A percentile compares a stretch with the other conserved stretches of the same genome.
phyloP scores from a whole-genome alignment of 768 basidiomycete genomes.

The Tricholomella constricta region DNA sequence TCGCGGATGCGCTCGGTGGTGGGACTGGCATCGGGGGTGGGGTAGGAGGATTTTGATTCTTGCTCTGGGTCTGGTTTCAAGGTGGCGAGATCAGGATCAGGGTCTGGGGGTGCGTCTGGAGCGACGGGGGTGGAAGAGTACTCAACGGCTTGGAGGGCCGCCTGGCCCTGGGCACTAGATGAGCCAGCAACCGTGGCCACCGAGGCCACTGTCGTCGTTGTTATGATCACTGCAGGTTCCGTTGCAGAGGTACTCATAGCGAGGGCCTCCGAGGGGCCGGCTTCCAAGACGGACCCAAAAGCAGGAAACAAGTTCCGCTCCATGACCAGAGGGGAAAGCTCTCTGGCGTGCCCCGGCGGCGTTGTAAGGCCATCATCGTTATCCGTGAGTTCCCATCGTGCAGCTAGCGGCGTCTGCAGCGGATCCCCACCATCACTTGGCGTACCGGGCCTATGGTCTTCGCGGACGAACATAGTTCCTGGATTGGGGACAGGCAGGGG shows the following conservation, averaged over 20 bases:
- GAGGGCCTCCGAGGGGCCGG: not conserved
- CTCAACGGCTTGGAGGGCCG: slow-evolving; percentile 21
- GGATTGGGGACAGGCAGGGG: slow-evolving; percentile 30
- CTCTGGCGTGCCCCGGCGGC: slow-evolving; percentile 10
- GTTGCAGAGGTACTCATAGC: too few relatives aligned
- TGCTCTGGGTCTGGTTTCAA: slow-evolving; percentile 4
- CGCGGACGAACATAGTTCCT: slow-evolving; percentile 13
- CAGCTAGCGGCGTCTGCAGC: slow-evolving; percentile 9
- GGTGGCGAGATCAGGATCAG: slow-evolving; percentile 16
- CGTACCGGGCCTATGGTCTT: not conserved
- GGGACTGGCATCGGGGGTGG: slow-evolving; percentile 10
- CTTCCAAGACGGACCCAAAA: slow-evolving; percentile 2
- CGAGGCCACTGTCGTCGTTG: slow-evolving; percentile 3
- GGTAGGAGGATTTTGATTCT: slow-evolving; percentile 10
- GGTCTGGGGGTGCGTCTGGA: slow-evolving; percentile 3
- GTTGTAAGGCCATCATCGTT: slow-evolving; percentile 24
- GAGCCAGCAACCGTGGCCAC: not conserved
- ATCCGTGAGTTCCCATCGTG: slow-evolving; percentile 16
- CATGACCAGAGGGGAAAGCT: slow-evolving; percentile 22
- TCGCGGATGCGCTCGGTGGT: not conserved
- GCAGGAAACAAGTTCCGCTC: slow-evolving; percentile 10
- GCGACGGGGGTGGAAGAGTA: slow-evolving; percentile 18
- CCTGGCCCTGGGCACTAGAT: not conserved
- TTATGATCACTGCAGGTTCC: not conserved
- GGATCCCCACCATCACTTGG: slow-evolving; percentile 12